A percentile compares a stretch with the other conserved stretches of the same genome.
These are phyloP conservation scores for Mycena sanguinolenta DNA, from an alignment of 768 basidiomycete genomes.

Conservation along the genomic window DNA sequence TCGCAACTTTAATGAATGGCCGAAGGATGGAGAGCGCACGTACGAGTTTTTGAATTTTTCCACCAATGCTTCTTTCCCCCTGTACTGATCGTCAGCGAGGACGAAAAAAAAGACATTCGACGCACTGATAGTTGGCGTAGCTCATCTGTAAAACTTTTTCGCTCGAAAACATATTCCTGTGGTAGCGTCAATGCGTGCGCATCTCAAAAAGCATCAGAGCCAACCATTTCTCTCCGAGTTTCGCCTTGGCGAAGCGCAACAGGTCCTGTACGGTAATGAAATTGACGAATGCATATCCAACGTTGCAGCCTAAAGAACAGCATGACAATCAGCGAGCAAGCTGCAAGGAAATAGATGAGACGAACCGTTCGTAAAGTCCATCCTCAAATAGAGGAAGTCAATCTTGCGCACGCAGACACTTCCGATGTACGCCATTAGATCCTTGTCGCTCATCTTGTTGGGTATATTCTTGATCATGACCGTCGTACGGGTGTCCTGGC, in stretches of 20 bases:
- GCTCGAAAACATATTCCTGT: constrained; percentile 92
- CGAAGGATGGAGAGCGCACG: background rate
- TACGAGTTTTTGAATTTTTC: constrained; percentile 92
- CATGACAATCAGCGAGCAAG: constrained; percentile 7
- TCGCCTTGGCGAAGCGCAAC: constrained; percentile 77
- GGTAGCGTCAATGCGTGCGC: constrained; percentile 19
- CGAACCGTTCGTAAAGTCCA: constrained; percentile 88
- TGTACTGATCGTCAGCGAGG: constrained; percentile 41
- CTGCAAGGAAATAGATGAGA: constrained; percentile 20
- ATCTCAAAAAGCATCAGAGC: constrained; percentile 29
- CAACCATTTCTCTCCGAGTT: constrained; percentile 87
- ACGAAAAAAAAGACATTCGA: constrained; percentile 37
- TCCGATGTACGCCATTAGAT: constrained; percentile 75
- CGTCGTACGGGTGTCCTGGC: constrained; percentile 84
- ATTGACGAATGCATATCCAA: constrained; percentile 91
- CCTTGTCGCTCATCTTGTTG: constrained; percentile 89
- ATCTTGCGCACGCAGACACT: constrained; percentile 82
- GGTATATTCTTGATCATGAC: constrained; percentile 95
- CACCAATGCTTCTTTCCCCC: constrained; percentile 91
- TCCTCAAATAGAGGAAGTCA: constrained; percentile 90
- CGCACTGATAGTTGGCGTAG: constrained; percentile 93
- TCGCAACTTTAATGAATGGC: background rate
- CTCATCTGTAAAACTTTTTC: constrained; percentile 93
- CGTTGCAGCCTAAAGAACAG: constrained; percentile 70
- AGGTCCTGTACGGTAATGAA: constrained; percentile 86